A percentile compares a stretch with the other conserved stretches of the same genome.
These are phyloP conservation scores for Trichoderma harzianum DNA, from an alignment of 2,329 filamentous ascomycete species.

Conservation along the genomic window DNA sequence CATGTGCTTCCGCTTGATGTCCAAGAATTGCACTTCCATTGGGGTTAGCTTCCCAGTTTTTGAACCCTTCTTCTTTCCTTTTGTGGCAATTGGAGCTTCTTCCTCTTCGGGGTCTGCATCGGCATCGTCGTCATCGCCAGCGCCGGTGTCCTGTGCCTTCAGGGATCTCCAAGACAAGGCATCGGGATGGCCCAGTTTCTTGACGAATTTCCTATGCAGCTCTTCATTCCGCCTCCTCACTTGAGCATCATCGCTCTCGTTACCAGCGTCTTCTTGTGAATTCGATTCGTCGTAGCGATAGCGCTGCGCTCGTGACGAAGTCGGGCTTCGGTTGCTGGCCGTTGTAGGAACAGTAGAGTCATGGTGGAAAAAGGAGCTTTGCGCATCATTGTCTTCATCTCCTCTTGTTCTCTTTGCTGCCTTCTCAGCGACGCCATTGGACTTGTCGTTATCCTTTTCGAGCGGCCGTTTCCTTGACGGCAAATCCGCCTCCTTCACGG, in stretches of 20 bases:
- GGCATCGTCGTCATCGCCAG: slow-evolving; percentile 54
- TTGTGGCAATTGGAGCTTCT: slow-evolving; percentile 44
- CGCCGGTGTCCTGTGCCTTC: slow-evolving; percentile 52
- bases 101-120: slow-evolving; percentile 57
- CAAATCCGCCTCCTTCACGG: slow-evolving; percentile 28
- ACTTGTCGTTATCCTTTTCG: slow-evolving; percentile 43
- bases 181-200: slow-evolving; percentile 83
- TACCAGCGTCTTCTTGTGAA: slow-evolving; percentile 38
- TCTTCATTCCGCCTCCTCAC: slow-evolving; percentile 60
- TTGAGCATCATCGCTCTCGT: slow-evolving; percentile 49
- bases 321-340: not conserved
- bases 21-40: slow-evolving; percentile 88
- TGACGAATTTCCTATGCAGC: slow-evolving; percentile 80
- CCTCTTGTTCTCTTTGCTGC: slow-evolving; percentile 29
- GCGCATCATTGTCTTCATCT: slow-evolving; percentile 34
- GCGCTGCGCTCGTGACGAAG: slow-evolving; percentile 45
- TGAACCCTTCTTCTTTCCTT: slow-evolving; percentile 64
- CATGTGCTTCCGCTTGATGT: slow-evolving; percentile 87
- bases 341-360: not conserved
- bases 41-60: slow-evolving; percentile 80
- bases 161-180: slow-evolving; percentile 67
- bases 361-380: slow-evolving; percentile 35
- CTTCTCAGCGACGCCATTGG: not conserved
- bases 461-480: slow-evolving; percentile 50
- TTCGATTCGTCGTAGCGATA: slow-evolving; percentile 48